These are phyloP conservation scores for Colletotrichum sp. DNA, from an alignment of 2,329 filamentous ascomycete genomes.

Conservation along the genomic window DNA sequence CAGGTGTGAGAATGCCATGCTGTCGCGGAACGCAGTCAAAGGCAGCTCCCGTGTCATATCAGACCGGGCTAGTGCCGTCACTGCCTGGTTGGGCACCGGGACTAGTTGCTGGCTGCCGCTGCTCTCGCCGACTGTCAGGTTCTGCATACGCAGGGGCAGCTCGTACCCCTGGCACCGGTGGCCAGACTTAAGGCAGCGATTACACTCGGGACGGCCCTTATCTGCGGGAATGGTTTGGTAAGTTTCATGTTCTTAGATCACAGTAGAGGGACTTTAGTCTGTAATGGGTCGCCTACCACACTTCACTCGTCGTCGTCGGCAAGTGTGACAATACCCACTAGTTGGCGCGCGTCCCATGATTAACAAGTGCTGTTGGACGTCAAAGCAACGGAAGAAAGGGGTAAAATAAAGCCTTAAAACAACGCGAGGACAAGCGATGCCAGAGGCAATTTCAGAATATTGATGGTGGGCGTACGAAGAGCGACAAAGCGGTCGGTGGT, in stretches of 20 bases:
- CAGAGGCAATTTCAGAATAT: not conserved
- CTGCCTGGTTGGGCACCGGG: not conserved
- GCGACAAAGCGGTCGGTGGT: not conserved
- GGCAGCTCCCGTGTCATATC: not conserved
- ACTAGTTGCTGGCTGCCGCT: not conserved
- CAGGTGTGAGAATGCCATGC: slow-evolving; percentile 4
- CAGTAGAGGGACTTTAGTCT: not conserved
- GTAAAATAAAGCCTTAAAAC: not conserved
- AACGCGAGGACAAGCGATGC: not conserved
- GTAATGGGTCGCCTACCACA: not conserved
- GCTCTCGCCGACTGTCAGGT: not conserved
- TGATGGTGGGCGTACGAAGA: not conserved
- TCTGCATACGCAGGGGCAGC: not conserved
- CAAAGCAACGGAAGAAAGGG: fast-evolving
- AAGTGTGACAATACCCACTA: not conserved
- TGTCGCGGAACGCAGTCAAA: slow-evolving; percentile 1
- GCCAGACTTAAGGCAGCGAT: not conserved
- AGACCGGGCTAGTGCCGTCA: not conserved
- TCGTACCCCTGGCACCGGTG: not conserved
- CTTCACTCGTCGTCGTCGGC: not conserved
- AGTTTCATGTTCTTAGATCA: not conserved
- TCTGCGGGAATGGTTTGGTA: not conserved
- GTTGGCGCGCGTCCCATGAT: not conserved
- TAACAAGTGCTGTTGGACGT: no score
- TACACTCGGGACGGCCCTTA: not conserved